Evolutionary conservation across 2,329 filamentous ascomycete genomes (phyloP).

Genomic region (Xylaria sp.): DNA sequence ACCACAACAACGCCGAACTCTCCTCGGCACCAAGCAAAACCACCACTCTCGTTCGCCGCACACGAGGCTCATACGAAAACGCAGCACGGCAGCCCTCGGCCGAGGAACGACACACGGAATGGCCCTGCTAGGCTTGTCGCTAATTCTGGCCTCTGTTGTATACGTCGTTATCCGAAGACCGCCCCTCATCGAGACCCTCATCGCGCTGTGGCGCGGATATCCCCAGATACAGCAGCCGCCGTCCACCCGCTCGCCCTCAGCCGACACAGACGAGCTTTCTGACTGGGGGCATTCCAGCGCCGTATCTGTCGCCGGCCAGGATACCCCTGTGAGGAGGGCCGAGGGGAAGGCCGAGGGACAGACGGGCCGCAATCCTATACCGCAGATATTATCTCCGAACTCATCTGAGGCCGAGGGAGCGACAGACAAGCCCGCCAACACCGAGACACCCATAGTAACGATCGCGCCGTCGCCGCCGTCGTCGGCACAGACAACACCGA

Average conservation of each 20-base stretch:
- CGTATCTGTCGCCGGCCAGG: not conserved
- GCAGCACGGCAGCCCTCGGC: not conserved
- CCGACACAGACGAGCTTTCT: not conserved
- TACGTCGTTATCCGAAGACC: slow-evolving; percentile 61
- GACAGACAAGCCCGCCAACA: slow-evolving; percentile 27
- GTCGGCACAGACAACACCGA: slow-evolving; percentile 56
- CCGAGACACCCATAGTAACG: slow-evolving; percentile 16
- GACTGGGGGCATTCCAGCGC: slow-evolving; percentile 22
- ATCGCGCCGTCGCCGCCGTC: slow-evolving; percentile 33
- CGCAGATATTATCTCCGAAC: slow-evolving; percentile 38
- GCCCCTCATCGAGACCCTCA: slow-evolving; percentile 52
- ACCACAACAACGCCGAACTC: slow-evolving; percentile 1
- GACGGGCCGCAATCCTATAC: slow-evolving; percentile 45
- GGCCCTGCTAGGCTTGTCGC: slow-evolving; percentile 64
- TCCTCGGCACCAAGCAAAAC: not conserved
- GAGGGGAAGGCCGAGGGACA: slow-evolving; percentile 7
- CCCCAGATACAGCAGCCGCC: slow-evolving; percentile 38
- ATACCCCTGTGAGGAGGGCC: not conserved
- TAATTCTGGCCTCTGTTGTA: slow-evolving; percentile 65
- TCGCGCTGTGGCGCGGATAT: slow-evolving; percentile 41
- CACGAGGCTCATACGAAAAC: not conserved
- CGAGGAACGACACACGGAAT: slow-evolving; percentile 44
- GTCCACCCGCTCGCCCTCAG: slow-evolving; percentile 9
- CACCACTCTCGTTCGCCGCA: not conserved
- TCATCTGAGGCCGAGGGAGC: slow-evolving; percentile 26